Evolutionary conservation across 148 eudicot species (phyloP), one percentile per base, ranked within the genome.

Genomic region (Persicaria maculosa): DNA sequence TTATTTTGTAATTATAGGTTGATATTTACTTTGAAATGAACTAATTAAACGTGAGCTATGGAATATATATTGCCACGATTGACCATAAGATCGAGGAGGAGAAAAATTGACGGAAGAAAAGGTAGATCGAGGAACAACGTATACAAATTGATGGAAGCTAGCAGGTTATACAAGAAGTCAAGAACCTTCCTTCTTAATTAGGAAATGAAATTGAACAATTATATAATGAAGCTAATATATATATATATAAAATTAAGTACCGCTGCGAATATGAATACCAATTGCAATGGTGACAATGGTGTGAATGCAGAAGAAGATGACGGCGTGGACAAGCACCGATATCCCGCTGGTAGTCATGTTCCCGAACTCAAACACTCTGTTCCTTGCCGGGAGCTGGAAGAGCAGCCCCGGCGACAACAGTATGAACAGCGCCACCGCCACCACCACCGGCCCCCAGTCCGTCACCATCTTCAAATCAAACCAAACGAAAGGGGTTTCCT

Each of bases 361-460:
- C 10, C 93, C 91, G 75, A 91, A 91, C 69, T 91, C 97, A 19
- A 91, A 80, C 64, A 87, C 88, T 78, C 97, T 83, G 11, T 81
- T 75, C 79, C 88, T 86, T 6, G 97, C 93, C 5, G 97, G 97
- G 1, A 89, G 20, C 73, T 91, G 93, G 77, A 91, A 87, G 44
- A 91, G 83, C 62, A 91, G 75, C 70, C 93, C 97, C 15, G 97
- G 96, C 6, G 96, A 91, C 31, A 91, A 55, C 40, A 88, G 71
- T 36, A 91, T 87, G 75, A 91, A 91, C 80, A 91, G 48, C 4
- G 75, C 92, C 69, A 88, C 91, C 5, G 96, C 80, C 69, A 91
- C 96, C 50, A 87, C 89, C 50, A 86, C 87, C 19, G 96, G 96
- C 40, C 92, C 96, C 96, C 96, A 91, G 74, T 91, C 96, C 4